Base-by-base conservation (phyloP, 176 grass and related monocot genomes). In the Oryza punctata region DNA sequence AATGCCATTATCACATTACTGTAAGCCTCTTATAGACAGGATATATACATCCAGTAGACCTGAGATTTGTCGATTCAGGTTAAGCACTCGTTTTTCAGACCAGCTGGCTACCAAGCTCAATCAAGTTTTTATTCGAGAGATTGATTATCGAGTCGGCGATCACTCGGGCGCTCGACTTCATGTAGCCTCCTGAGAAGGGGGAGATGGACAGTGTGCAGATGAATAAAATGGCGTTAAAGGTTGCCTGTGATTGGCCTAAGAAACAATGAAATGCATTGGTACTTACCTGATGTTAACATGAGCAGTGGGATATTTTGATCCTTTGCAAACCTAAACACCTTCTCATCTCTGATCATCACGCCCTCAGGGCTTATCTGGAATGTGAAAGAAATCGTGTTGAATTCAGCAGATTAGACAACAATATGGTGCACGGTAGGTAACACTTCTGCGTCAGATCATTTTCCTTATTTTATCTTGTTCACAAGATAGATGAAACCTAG, bases 221-320 rank as follows among this genome's bases (percentile, higher is more conserved):
- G 9, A 50, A 47, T 67, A 68, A 0, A 1, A 59, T 59, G 3
- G 16, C 8, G 28, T 76, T 75, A 85, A 50, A 47, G 9, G 15
- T 12, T 38, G 18, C 6, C 18, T 25, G 30, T 6, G 5, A 67
- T 26, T 82, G 13, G 57, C 1, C 6, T 18, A 72, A 67, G 1
- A 57, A 66, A 30, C 16, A 21, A 85, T 0, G 52, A n/a, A 80
- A 4, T 41, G 65, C 1, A 5, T 7, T 25, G 28, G 8, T 67
- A n/a, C 35, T 40, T 82, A 95, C 96, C 96, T 91, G 96, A 98
- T 77, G 93, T 98, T 44, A 93, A 83, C 96, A 98, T 98, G 52
- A 93, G 50, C 44, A 98, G 85, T 14, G 96, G 96, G 80, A 91
- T 87, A 73, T 91, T 98, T 87, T 80, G 94, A 86, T 98, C 96